Percentiles rank a stretch among this genome's conserved stretches.
These are phyloP conservation scores for Marasmius sp. DNA, from an alignment of 1,284 basidiomycete genomes.

Conservation along the genomic window DNA sequence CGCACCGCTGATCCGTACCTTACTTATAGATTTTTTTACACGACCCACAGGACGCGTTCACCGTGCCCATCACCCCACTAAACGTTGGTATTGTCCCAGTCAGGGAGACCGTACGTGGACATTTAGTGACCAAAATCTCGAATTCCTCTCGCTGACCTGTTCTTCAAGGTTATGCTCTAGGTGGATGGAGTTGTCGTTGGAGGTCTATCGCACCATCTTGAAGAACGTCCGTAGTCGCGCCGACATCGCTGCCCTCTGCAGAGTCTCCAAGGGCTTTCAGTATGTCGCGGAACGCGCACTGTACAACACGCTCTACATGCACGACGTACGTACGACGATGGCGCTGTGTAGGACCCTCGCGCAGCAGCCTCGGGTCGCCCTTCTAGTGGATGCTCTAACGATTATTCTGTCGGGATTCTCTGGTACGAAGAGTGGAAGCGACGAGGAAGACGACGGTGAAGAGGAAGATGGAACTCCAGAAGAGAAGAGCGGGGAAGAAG, in stretches of 20 bases:
- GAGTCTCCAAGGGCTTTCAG: constrained; percentile 55
- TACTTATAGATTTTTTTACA: no score
- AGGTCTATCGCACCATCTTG: constrained; percentile 56
- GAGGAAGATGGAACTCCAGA: neutral
- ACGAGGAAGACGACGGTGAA: constrained; percentile 13
- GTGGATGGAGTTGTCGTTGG: constrained; percentile 57
- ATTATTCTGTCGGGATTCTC: constrained; percentile 33
- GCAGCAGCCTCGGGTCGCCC: constrained; percentile 43
- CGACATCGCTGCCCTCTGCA: constrained; percentile 55
- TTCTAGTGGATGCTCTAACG: constrained; percentile 53
- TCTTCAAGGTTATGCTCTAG: constrained; percentile 34
- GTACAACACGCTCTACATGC: constrained; percentile 57
- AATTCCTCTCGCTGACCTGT: neutral
- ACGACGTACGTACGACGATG: constrained; percentile 35
- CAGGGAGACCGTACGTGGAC: neutral
- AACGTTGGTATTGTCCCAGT: neutral
- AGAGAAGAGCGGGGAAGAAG: neutral
- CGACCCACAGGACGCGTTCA: no score
- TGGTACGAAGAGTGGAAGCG: constrained; percentile 12
- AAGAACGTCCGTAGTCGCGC: constrained; percentile 46
- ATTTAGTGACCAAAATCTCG: neutral
- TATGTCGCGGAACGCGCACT: constrained; percentile 53
- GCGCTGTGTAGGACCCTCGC: constrained; percentile 48
- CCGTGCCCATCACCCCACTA: neutral
- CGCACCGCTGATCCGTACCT: no score